These are phyloP conservation scores for Stemphylium beticola DNA, from an alignment of 2,329 filamentous ascomycete species.

Conservation along the genomic window DNA sequence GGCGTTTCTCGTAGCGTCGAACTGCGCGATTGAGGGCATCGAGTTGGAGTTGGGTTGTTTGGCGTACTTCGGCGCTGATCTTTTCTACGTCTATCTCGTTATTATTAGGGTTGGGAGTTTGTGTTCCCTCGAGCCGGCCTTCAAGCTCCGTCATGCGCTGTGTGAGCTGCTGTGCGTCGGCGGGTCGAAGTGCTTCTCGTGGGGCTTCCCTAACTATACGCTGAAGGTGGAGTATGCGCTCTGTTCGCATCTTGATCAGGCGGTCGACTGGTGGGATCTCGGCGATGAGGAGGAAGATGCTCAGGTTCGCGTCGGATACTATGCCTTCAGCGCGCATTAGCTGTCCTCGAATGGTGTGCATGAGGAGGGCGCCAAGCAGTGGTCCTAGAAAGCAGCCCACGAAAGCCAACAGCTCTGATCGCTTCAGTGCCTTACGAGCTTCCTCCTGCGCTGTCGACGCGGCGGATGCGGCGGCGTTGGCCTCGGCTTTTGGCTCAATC, in stretches of 20 bases:
- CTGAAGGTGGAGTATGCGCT: slow-evolving; percentile 81
- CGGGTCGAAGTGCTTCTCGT: slow-evolving; percentile 19
- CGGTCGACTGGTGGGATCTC: slow-evolving; percentile 85
- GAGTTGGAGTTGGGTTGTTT: slow-evolving; percentile 76
- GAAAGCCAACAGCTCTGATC: slow-evolving; percentile 77
- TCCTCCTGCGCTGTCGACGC: slow-evolving; percentile 35
- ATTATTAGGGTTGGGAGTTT: slow-evolving; percentile 36
- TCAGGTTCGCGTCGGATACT: slow-evolving; percentile 91
- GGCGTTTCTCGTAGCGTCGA: slow-evolving; percentile 88
- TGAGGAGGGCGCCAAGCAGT: slow-evolving; percentile 77
- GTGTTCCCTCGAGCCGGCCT: slow-evolving; percentile 56
- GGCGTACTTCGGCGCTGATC: slow-evolving; percentile 63
- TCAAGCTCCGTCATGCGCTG: slow-evolving; percentile 75
- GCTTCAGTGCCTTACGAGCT: slow-evolving; percentile 69
- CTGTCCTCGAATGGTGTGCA: slow-evolving; percentile 81
- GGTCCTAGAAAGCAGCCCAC: slow-evolving; percentile 81
- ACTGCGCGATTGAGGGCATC: slow-evolving; percentile 89
- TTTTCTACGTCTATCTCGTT: slow-evolving; percentile 49
- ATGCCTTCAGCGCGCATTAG: slow-evolving; percentile 86
- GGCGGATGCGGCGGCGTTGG: slow-evolving; percentile 1
- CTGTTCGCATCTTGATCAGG: slow-evolving; percentile 78
- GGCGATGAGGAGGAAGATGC: slow-evolving; percentile 85
- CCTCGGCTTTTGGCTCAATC: slow-evolving; percentile 15
- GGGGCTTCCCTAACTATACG: slow-evolving; percentile 62
- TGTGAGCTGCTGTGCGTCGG: slow-evolving; percentile 52